A percentile compares a stretch with the other conserved stretches of the same genome.
Conservation (phyloP, 148 eudicot species). For the Tetragonia tetragonoides region DNA sequence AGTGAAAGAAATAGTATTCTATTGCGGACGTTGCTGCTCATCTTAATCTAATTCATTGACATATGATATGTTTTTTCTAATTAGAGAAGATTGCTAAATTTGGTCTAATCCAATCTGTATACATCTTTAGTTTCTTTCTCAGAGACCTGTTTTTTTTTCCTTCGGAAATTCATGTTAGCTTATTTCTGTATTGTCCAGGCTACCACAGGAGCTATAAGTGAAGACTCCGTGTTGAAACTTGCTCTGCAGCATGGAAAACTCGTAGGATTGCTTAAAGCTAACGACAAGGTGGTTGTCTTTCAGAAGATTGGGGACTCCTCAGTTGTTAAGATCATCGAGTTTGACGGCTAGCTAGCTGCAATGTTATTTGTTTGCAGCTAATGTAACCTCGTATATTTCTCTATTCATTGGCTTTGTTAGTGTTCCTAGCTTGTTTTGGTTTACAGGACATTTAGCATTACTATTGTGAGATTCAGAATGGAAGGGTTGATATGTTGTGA, state of each 20-base stretch:
- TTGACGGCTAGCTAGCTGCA: constrained; percentile 30
- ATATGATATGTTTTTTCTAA: background rate
- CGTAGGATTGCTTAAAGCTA: constrained; percentile 44
- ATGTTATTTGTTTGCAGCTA: background rate
- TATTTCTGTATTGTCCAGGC: constrained; percentile 27
- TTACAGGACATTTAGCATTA: background rate
- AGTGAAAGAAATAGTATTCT: no score
- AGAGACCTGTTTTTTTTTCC: no score
- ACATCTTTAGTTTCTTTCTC: no score
- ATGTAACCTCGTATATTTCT: background rate
- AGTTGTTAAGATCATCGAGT: constrained; percentile 43
- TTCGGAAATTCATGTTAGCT: background rate
- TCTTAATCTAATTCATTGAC: background rate
- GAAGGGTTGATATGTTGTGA: background rate
- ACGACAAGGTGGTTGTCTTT: constrained; percentile 58
- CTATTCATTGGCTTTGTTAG: background rate
- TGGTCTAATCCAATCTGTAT: no score
- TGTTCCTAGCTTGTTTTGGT: background rate
- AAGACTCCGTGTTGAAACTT: constrained; percentile 52
- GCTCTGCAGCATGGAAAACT: constrained; percentile 47
- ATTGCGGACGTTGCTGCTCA: background rate
- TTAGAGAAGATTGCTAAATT: no score
- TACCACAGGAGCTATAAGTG: constrained; percentile 36
- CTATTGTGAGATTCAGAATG: background rate
- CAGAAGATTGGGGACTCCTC: constrained; percentile 56